Conservation (phyloP, 495 filamentous ascomycete genomes). For the Acidiella bohemica region DNA sequence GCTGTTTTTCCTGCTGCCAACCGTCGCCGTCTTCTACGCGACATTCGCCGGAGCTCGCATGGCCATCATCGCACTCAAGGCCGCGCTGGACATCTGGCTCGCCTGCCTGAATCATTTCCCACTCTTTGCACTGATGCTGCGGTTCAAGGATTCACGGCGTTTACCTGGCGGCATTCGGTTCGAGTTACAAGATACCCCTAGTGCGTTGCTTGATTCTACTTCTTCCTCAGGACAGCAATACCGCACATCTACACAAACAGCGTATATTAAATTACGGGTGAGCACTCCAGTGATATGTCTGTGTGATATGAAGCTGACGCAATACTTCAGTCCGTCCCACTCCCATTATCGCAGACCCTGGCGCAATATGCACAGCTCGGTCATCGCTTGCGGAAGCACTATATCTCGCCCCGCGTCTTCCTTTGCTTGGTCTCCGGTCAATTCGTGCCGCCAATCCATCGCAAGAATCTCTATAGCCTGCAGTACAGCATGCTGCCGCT, state of each 20-base stretch:
- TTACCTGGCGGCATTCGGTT: conserved; percentile 87
- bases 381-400: conserved; percentile 84
- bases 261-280: too few relatives aligned
- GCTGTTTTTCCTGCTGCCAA: conserved; percentile 88
- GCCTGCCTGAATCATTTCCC: conserved; percentile 97
- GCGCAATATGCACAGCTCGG: conserved; percentile 93
- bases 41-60: conserved; percentile 91
- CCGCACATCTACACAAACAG: conserved; percentile 6
- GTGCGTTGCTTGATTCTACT: too few relatives aligned
- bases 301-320: conserved; percentile 27
- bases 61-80: conserved; percentile 87
- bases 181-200: conserved; percentile 65
- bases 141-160: conserved; percentile 81
- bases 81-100: conserved; percentile 72
- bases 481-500: conserved; percentile 97
- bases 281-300: too few relatives aligned
- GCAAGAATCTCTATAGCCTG: conserved; percentile 87
- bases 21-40: conserved; percentile 88
- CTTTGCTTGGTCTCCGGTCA: conserved; percentile 77
- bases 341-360: conserved; percentile 86
- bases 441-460: conserved; percentile 75
- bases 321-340: conserved; percentile 78
- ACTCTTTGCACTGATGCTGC: conserved; percentile 91
- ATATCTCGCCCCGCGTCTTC: conserved; percentile 75
- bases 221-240: too few relatives aligned